Evolutionary conservation across 2,329 filamentous ascomycete genomes (phyloP).

Genomic region (Penicillium paneum): DNA sequence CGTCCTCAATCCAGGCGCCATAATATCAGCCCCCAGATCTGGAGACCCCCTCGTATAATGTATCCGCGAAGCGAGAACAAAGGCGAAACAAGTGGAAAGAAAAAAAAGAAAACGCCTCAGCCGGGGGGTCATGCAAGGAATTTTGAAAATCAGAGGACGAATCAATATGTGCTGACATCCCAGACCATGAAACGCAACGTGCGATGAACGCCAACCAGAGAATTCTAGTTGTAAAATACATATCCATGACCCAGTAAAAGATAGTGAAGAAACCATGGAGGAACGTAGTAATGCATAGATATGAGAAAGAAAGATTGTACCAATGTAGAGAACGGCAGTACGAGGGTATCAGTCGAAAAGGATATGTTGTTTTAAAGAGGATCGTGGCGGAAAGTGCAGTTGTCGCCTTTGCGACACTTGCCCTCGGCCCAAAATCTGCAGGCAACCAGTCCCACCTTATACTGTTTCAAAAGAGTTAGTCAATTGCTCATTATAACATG

Average conservation of each 20-base stretch:
- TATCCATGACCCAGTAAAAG: slow-evolving; percentile 2
- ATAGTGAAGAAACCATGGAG: slow-evolving; percentile 7
- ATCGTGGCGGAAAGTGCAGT: slow-evolving; percentile 52
- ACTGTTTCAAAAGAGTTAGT: slow-evolving; percentile 22
- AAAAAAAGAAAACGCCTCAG: not conserved
- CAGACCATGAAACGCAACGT: slow-evolving; percentile 3
- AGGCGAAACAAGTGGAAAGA: not conserved
- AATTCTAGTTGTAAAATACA: slow-evolving; percentile 6
- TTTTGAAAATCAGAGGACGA: not conserved
- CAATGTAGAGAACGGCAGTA: not conserved
- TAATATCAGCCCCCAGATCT: not conserved
- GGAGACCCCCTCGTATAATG: not conserved
- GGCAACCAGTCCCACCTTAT: slow-evolving; percentile 45
- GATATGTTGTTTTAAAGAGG: slow-evolving; percentile 1
- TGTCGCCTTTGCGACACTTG: slow-evolving; percentile 52
- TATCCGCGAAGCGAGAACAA: not conserved
- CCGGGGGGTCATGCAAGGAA: slow-evolving; percentile 2
- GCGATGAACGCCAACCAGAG: slow-evolving; percentile 10
- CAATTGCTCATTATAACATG: not conserved
- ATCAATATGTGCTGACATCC: slow-evolving; percentile 3
- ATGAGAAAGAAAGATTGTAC: not conserved
- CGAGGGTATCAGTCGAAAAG: slow-evolving; percentile 4
- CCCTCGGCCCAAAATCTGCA: slow-evolving; percentile 56
- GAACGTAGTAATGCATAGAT: slow-evolving; percentile 6
- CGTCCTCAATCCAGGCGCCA: not conserved